A percentile compares a stretch with the other conserved stretches of the same genome.
Evolutionary conservation across 192 early-diverging fungal genomes (phyloP).

Genomic region (Geranomyces variabilis): DNA sequence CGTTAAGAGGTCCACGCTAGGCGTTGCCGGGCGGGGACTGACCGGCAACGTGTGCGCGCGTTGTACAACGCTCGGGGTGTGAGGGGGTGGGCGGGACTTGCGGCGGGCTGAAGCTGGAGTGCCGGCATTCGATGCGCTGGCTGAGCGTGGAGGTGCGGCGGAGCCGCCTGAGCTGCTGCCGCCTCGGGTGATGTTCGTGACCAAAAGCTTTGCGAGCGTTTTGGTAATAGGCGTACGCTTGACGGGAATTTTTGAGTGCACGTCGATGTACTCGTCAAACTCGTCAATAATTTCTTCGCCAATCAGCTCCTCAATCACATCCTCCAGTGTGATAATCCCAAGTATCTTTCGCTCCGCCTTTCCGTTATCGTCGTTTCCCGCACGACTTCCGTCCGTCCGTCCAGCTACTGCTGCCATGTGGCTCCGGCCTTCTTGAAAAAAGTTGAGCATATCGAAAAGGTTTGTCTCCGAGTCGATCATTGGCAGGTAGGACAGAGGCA

Average conservation of each 20-base stretch:
- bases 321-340: conserved; percentile 59
- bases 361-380: conserved; percentile 4
- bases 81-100: no score
- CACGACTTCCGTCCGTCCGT: background rate
- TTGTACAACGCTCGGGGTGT: no score
- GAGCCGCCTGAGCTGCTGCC: background rate
- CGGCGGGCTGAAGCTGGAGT: background rate
- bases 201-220: conserved; percentile 27
- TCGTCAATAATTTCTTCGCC: conserved; percentile 62
- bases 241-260: conserved; percentile 48
- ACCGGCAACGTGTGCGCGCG: no score
- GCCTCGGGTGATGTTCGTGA: conserved; percentile 16
- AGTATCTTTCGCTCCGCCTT: conserved; percentile 29
- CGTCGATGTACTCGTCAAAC: conserved; percentile 57
- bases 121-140: background rate
- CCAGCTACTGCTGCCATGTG: conserved; percentile 57
- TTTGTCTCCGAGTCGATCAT: conserved; percentile 45
- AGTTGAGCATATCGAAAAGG: conserved; percentile 57
- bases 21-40: background rate
- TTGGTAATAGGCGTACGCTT: conserved; percentile 30
- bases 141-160: background rate
- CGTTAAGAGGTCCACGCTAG: background rate
- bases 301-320: conserved; percentile 62
- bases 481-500: conserved; percentile 47
- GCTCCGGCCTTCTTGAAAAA: conserved; percentile 54